Conservation (phyloP, 176 grass and related monocot genomes). For the Oryza glaberrima region DNA sequence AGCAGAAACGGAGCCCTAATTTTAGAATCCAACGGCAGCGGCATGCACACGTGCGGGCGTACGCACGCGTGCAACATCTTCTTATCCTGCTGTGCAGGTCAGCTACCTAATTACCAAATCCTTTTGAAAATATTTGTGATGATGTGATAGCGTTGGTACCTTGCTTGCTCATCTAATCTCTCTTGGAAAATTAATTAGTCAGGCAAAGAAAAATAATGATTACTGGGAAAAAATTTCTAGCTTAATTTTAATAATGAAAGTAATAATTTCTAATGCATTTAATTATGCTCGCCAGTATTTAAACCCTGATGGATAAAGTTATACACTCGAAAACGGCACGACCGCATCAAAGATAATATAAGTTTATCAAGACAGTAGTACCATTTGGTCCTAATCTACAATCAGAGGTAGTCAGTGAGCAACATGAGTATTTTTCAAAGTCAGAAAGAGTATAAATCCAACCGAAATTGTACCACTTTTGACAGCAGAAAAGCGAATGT, state of each 20-base stretch:
- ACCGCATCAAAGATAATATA: not conserved
- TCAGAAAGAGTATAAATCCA: conserved; percentile 16
- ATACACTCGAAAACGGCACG: not conserved
- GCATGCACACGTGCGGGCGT: conserved; percentile 33
- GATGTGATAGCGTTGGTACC: conserved; percentile 28
- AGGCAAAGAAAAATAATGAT: not conserved
- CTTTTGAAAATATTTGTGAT: conserved; percentile 32
- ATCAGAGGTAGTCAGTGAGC: not conserved
- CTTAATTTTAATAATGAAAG: not conserved
- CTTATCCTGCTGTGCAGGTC: conserved; percentile 41
- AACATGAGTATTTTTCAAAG: conserved; percentile 15
- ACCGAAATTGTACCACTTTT: conserved; percentile 14
- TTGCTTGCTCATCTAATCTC: not conserved
- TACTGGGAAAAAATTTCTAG: not conserved
- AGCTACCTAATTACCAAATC: conserved; percentile 53
- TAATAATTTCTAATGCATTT: not conserved
- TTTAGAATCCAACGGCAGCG: not conserved
- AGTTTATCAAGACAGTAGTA: not conserved
- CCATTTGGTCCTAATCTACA: conserved; percentile 13
- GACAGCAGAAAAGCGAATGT: conserved; percentile 28
- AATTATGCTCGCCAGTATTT: not conserved
- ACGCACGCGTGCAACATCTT: conserved; percentile 17
- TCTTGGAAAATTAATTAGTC: not conserved
- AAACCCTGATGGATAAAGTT: not conserved
- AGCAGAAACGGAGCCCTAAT: not conserved